phyloP scores from a whole-genome alignment of 352 stramenopile genomes.

The Pythium scleroteichum region DNA sequence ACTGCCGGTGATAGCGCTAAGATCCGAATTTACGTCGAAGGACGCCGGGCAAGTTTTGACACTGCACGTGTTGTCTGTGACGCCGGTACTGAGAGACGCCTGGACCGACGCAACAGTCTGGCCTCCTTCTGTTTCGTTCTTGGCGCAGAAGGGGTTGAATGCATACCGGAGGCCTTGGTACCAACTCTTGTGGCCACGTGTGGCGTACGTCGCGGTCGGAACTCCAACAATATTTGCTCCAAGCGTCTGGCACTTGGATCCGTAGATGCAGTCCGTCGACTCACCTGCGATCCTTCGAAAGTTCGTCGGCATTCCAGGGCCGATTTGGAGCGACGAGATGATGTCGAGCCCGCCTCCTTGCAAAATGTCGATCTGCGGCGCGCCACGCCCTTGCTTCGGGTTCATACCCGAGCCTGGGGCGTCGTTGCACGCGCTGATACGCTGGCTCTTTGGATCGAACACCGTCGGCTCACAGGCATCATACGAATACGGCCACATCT shows the following conservation, averaged over 20 bases:
- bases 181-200: slow-evolving; percentile 30
- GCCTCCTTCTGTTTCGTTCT: slow-evolving; percentile 8
- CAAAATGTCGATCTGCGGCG: slow-evolving; percentile 93
- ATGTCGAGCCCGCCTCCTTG: slow-evolving; percentile 72
- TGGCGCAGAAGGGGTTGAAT: slow-evolving; percentile 35
- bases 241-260: slow-evolving; percentile 18
- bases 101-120: slow-evolving; percentile 34
- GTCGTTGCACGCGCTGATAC: slow-evolving; percentile 84
- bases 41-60: slow-evolving; percentile 43
- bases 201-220: slow-evolving; percentile 28
- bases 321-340: slow-evolving; percentile 83
- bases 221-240: slow-evolving; percentile 28
- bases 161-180: slow-evolving; percentile 43
- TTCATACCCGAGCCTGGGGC: slow-evolving; percentile 89
- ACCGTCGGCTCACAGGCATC: slow-evolving; percentile 77
- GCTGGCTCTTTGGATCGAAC: slow-evolving; percentile 42
- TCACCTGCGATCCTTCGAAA: slow-evolving; percentile 33
- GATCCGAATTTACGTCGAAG: slow-evolving; percentile 44
- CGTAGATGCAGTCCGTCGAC: slow-evolving; percentile 18
- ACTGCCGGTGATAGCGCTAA: slow-evolving; percentile 31
- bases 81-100: slow-evolving; percentile 35
- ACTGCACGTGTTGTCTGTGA: slow-evolving; percentile 51
- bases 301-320: slow-evolving; percentile 45
- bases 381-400: slow-evolving; percentile 78
- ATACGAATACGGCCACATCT: slow-evolving; percentile 94